Conservation (phyloP, 1,139 yeast species). For the Pneumocystis murina region DNA sequence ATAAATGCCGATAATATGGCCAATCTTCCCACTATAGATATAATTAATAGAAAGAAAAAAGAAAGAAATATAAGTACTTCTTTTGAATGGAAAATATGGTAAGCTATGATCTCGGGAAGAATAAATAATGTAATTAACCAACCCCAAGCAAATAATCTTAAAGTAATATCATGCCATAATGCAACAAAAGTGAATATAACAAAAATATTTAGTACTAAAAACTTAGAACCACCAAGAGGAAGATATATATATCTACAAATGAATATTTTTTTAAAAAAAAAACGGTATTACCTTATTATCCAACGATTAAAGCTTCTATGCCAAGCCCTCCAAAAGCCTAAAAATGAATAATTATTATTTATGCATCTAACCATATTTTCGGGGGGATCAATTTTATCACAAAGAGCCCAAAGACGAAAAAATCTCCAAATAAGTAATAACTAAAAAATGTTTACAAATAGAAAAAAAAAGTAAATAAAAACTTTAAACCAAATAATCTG, state of each 20-base stretch:
- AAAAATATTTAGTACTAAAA: conserved; percentile 51
- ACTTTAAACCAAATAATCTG: conserved; percentile 69
- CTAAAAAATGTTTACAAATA: conserved; percentile 26
- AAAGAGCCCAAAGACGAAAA: conserved; percentile 78
- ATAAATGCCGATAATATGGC: conserved; percentile 66
- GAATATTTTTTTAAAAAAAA: conserved; percentile 3
- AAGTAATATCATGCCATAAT: conserved; percentile 93
- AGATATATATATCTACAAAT: conserved; percentile 42
- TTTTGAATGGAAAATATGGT: conserved; percentile 27
- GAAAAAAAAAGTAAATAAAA: neutral
- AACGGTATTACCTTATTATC: conserved; percentile 46
- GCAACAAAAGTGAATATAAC: conserved; percentile 95
- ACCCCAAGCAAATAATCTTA: conserved; percentile 81
- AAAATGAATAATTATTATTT: conserved; percentile 81
- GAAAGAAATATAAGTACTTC: conserved; percentile 17
- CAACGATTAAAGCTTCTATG: conserved; percentile 86
- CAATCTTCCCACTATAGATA: conserved; percentile 29
- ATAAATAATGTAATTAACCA: conserved; percentile 82
- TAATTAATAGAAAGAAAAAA: neutral
- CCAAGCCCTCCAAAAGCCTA: conserved; percentile 98
- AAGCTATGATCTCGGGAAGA: conserved; percentile 71
- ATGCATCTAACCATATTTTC: conserved; percentile 96
- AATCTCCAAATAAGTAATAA: conserved; percentile 90
- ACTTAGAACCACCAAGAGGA: conserved; percentile 71
- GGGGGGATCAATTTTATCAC: conserved; percentile 90